Percentiles rank a stretch among this genome's conserved stretches.
Evolutionary conservation across 129 eudicot species (phyloP).

Genomic region (Erigeron canadensis): DNA sequence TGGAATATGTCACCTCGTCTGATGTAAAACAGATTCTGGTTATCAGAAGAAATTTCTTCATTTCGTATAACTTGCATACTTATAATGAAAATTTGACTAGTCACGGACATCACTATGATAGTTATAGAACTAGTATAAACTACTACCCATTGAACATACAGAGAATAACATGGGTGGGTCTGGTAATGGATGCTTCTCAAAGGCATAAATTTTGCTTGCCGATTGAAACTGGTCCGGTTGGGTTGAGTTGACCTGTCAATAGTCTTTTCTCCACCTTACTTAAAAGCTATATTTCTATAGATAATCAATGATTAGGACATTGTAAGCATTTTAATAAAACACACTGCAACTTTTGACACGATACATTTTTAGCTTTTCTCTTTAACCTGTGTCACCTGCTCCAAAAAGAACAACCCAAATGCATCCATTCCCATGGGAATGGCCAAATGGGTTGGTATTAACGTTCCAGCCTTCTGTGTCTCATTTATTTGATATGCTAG

Average conservation of each 20-base stretch:
- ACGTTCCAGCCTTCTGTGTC: background rate
- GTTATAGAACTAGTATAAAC: background rate
- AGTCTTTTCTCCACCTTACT: too few species aligned
- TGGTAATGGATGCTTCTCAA: background rate
- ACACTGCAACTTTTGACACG: background rate
- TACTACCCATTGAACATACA: background rate
- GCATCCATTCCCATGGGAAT: background rate
- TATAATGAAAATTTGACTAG: background rate
- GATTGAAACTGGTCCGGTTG: background rate
- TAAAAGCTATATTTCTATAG: background rate
- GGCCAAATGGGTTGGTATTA: background rate
- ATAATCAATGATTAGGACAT: background rate
- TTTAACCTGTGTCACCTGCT: background rate
- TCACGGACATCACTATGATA: background rate
- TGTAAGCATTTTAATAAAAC: background rate
- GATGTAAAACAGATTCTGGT: constrained; percentile 6
- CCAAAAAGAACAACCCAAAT: background rate
- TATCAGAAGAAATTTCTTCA: background rate
- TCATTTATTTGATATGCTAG: background rate
- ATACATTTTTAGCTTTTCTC: background rate
- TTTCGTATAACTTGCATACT: background rate
- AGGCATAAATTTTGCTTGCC: background rate
- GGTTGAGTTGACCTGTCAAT: background rate
- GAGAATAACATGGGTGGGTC: background rate
- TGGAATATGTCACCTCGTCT: background rate